Evolutionary conservation across 2,329 filamentous ascomycete species (phyloP).

Genomic region (Lasiodiplodia gonubiensis): DNA sequence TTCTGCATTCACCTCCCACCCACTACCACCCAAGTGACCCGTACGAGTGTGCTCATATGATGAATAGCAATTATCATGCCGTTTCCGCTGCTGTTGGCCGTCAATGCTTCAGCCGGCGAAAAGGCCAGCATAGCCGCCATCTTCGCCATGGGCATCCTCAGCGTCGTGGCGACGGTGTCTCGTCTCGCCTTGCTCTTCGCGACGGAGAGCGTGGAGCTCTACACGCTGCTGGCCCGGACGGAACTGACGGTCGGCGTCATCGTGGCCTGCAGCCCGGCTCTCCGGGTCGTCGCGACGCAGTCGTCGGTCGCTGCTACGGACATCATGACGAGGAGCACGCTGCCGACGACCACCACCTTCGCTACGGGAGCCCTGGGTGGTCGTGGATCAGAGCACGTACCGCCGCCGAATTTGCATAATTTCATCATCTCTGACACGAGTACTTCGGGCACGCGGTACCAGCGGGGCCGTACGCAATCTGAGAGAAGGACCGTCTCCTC

Average conservation of each 20-base stretch:
- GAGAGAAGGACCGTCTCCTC: slow-evolving; percentile 9
- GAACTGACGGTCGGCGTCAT: slow-evolving; percentile 9
- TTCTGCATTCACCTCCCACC: background rate
- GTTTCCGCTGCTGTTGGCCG: background rate
- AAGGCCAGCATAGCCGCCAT: slow-evolving; percentile 10
- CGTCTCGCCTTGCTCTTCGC: background rate
- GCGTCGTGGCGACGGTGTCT: background rate
- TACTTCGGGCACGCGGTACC: background rate
- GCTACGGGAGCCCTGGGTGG: background rate
- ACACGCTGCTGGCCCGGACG: slow-evolving; percentile 3
- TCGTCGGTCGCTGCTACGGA: background rate
- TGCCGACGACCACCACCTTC: background rate
- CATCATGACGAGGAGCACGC: background rate
- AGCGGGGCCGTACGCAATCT: background rate
- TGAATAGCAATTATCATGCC: slow-evolving; percentile 2
- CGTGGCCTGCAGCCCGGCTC: background rate
- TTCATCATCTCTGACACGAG: background rate
- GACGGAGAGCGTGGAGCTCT: slow-evolving; percentile 3
- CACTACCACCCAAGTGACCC: background rate
- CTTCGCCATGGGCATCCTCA: slow-evolving; percentile 10
- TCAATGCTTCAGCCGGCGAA: background rate
- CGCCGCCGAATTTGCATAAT: background rate
- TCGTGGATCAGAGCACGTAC: background rate
- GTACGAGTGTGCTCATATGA: background rate
- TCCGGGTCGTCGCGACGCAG: background rate